Evolutionary conservation across 306 rosid genomes (phyloP), one percentile per base, ranked within the genome.

Genomic region (Hippophae tibetana): DNA sequence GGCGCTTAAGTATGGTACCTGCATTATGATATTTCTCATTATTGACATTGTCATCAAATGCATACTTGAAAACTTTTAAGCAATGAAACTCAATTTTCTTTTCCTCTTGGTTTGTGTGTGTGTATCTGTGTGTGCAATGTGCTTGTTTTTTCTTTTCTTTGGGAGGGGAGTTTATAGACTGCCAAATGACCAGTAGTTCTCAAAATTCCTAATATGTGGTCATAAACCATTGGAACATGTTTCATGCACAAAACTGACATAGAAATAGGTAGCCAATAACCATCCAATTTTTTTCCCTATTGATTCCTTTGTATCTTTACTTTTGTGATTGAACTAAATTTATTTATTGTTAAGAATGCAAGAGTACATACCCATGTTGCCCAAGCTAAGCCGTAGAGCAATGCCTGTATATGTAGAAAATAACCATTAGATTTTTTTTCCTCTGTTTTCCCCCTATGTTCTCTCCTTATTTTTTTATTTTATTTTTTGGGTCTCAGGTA

Each of bases 341-440:
- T 42, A 31, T 3, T 12, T 10, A 11, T 13, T 25, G 11, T 59
- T 58, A 54, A 63, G 55, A 54, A 64, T 44, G 43, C 1, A 9
- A 54, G 47, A 52, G 45, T 62, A 38, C 81, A 5, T 75, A 85
- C 94, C 96, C 96, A 85, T 27, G 90, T 66, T n/a, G 94, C 96
- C 94, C 94, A 89, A 69, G 96, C 94, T 65, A 89, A 70, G 62
- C 96, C 96, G 69, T 81, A 72, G 61, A 85, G 81, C 84, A 79
- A 72, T 59, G 87, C 90, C 96, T 89, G 63, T 58, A 49, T 25
- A 49, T 25, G 73, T 27, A 42, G 43, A 68, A 54, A 62, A n/a
- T 40, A 23, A 54, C 18, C 38, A 51, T 64, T 45, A 63, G 61
- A 53, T 40, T 65, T 1, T 71, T 47, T 45, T 41, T 57, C 9